Evolutionary conservation across 306 rosid genomes (phyloP), one percentile per base, ranked within the genome.

Genomic region (Parietaria judaica): DNA sequence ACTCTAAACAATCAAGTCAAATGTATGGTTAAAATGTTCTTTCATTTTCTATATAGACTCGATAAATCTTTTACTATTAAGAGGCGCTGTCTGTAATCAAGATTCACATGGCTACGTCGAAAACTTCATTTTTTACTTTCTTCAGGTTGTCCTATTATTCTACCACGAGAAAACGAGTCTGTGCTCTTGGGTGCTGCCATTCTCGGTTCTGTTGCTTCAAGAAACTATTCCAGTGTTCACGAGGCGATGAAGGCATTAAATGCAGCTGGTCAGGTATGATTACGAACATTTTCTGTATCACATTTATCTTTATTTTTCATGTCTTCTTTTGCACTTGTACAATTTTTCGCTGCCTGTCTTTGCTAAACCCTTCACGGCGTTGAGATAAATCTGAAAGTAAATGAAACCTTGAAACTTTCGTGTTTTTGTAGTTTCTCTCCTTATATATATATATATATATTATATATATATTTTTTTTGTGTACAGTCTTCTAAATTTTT

Each of bases 111-210:
- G 36, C n/a, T 39, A 1, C 4, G 4, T 43, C 13, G n/a, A 41
- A 37, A 36, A 53, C 16, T 47, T 12, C 51, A 54, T 39, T 14
- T 12, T 36, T 48, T 15, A 63, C 23, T 58, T 68, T 65, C 48
- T 63, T 45, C 73, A 91, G 98, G 98, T 51, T 91, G 85, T 75
- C 84, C 96, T 51, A 84, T 91, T 75, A 79, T 91, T 81, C 86
- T 91, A 75, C 98, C 98, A 38, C 90, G 89, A 72, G 98, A 91
- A 72, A 84, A 81, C 55, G 95, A 91, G 72, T 81, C 98, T 56
- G 95, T 91, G 74, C 95, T 91, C 60, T 80, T 91, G 80, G 98
- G 98, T 61, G 95, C 98, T 75, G 84, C 98, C 57, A 91, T 88
- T 80, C 80, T 91, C 46, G 96, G 96, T 56, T 87, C 95, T 15